Percentiles rank a stretch among this genome's conserved stretches.
Evolutionary conservation across 306 rosid genomes (phyloP).

Genomic region (Abrus precatorius): DNA sequence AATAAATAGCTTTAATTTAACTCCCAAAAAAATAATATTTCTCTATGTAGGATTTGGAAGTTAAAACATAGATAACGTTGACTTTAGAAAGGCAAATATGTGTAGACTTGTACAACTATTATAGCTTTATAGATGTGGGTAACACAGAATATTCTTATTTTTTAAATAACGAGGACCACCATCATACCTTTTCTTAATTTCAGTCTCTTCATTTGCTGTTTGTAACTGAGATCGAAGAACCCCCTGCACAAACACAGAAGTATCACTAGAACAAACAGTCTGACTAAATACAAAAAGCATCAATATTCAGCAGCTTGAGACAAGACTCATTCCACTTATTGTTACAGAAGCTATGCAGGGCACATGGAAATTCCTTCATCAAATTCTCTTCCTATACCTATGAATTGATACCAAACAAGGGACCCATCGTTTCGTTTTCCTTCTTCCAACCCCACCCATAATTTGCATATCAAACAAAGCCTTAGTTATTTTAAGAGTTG

Average conservation of each 20-base stretch:
- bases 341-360: slow-evolving; percentile 31
- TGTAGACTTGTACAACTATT: not conserved
- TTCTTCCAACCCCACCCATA: slow-evolving; percentile 13
- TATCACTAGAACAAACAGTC: slow-evolving; percentile 38
- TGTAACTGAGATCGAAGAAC: slow-evolving; percentile 84
- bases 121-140: not conserved
- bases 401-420: slow-evolving; percentile 22
- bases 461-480: not conserved
- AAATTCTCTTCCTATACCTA: slow-evolving; percentile 8
- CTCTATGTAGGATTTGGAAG: slow-evolving; percentile 29
- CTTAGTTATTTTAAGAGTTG: slow-evolving; percentile 5
- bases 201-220: slow-evolving; percentile 82
- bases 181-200: slow-evolving; percentile 74
- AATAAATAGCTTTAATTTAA: slow-evolving; percentile 11
- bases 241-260: slow-evolving; percentile 68
- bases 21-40: not conserved
- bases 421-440: not conserved
- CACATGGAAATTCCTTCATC: not conserved
- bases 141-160: slow-evolving; percentile 8
- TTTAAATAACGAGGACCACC: slow-evolving; percentile 22
- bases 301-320: slow-evolving; percentile 19
- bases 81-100: slow-evolving; percentile 36
- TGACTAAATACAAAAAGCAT: slow-evolving; percentile 17
- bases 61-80: slow-evolving; percentile 30
- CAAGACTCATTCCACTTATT: slow-evolving; percentile 23